Conservation (phyloP, 768 basidiomycete species). For the Trametes villosa region DNA sequence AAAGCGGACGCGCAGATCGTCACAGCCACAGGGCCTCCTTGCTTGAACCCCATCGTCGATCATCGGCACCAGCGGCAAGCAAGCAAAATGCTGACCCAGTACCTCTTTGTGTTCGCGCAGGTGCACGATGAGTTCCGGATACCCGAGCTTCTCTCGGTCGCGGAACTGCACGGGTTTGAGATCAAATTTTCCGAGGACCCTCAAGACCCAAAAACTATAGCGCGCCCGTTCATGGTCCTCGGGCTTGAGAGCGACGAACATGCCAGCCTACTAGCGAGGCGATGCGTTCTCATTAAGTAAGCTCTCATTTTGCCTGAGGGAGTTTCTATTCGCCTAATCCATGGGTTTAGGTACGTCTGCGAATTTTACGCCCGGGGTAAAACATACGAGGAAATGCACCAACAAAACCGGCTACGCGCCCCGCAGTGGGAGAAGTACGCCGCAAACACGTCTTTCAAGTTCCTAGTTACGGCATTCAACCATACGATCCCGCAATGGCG, state of each 20-base stretch:
- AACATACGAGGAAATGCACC: constrained; percentile 74
- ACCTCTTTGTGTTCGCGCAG: constrained; percentile 80
- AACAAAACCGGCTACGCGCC: constrained; percentile 46
- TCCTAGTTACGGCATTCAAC: constrained; percentile 74
- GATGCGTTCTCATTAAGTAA: constrained; percentile 87
- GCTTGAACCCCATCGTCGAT: neutral
- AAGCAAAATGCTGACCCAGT: constrained; percentile 30
- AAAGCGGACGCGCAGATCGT: neutral
- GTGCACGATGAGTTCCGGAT: constrained; percentile 81
- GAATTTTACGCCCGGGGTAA: constrained; percentile 76
- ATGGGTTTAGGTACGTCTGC: constrained; percentile 62
- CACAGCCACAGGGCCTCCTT: neutral
- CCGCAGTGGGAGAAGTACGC: constrained; percentile 63
- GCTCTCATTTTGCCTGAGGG: constrained; percentile 26
- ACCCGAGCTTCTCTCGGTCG: constrained; percentile 79
- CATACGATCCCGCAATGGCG: constrained; percentile 71
- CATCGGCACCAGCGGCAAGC: neutral
- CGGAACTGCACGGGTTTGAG: constrained; percentile 72
- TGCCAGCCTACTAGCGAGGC: constrained; percentile 67
- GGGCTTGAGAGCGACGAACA: constrained; percentile 72
- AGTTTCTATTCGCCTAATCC: neutral
- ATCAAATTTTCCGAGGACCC: constrained; percentile 51
- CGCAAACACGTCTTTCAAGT: constrained; percentile 77
- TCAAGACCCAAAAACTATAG: constrained; percentile 51
- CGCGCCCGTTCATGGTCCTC: constrained; percentile 76